These are phyloP conservation scores for Coprinellus micaceus DNA, from an alignment of 768 basidiomycete genomes.

Conservation along the genomic window DNA sequence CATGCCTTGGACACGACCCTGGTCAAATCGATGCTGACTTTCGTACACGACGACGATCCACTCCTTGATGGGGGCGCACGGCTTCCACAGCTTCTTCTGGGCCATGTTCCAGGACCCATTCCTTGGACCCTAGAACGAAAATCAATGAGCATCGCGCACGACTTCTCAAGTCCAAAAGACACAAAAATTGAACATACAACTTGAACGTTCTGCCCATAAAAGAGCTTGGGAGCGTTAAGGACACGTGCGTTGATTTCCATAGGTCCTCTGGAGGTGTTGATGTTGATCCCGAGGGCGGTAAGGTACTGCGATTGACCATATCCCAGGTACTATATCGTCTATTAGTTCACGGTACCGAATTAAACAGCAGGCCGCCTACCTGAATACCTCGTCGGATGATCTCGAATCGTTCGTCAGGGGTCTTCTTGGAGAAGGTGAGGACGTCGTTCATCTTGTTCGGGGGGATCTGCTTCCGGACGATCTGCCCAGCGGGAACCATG, in stretches of 20 bases:
- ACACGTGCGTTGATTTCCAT: constrained; percentile 54
- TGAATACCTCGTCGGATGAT: constrained; percentile 52
- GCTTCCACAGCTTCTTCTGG: constrained; percentile 61
- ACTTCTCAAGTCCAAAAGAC: background rate
- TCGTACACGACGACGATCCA: constrained; percentile 72
- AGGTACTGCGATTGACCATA: constrained; percentile 75
- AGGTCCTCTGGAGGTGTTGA: constrained; percentile 44
- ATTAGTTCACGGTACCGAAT: background rate
- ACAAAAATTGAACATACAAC: constrained; percentile 18
- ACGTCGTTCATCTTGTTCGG: constrained; percentile 60
- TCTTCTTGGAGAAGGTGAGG: constrained; percentile 64
- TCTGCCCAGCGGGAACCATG: constrained; percentile 57
- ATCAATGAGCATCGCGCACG: constrained; percentile 6
- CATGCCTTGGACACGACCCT: constrained; percentile 43
- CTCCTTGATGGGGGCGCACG: constrained; percentile 41
- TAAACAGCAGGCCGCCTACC: constrained; percentile 26
- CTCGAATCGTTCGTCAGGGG: constrained; percentile 50
- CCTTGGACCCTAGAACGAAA: constrained; percentile 43
- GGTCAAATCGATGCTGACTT: constrained; percentile 46
- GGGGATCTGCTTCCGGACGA: constrained; percentile 67
- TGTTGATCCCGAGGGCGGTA: constrained; percentile 62
- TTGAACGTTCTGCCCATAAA: constrained; percentile 44
- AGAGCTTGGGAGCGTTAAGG: constrained; percentile 57
- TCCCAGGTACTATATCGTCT: constrained; percentile 40
- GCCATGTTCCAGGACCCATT: constrained; percentile 83